These are phyloP conservation scores for Geum urbanum DNA, from an alignment of 306 rosid genomes.

Conservation along the genomic window DNA sequence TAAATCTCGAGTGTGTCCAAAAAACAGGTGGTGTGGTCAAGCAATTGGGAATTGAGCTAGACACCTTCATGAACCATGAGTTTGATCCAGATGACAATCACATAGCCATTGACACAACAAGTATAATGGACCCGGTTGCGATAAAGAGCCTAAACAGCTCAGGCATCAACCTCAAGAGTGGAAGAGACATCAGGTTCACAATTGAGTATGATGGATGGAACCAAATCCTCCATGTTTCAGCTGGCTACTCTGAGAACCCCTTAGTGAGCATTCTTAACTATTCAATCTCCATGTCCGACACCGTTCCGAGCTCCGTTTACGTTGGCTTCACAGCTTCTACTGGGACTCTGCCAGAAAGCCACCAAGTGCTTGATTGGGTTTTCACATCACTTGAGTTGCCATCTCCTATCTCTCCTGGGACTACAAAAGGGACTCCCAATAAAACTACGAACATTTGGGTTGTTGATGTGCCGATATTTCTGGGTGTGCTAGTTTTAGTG, in stretches of 20 bases:
- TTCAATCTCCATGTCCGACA: slow-evolving; percentile 28
- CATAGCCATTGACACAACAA: slow-evolving; percentile 44
- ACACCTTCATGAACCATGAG: slow-evolving; percentile 45
- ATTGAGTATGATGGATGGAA: slow-evolving; percentile 46
- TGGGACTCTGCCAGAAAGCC: slow-evolving; percentile 36
- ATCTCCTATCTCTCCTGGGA: slow-evolving; percentile 7
- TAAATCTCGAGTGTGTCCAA: neutral
- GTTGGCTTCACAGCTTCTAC: slow-evolving; percentile 60
- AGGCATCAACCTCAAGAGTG: slow-evolving; percentile 46
- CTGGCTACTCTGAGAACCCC: slow-evolving; percentile 32
- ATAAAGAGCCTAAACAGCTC: slow-evolving; percentile 32
- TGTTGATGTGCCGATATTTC: slow-evolving; percentile 23
- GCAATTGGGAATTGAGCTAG: slow-evolving; percentile 51
- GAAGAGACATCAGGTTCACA: slow-evolving; percentile 37
- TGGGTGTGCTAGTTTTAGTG: slow-evolving; percentile 11
- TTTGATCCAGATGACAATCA: slow-evolving; percentile 54
- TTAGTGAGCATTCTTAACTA: slow-evolving; percentile 36
- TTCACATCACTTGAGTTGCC: slow-evolving; percentile 52
- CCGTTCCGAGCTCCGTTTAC: slow-evolving; percentile 38
- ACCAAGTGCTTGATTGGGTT: slow-evolving; percentile 42
- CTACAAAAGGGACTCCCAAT: neutral
- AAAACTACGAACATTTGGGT: slow-evolving; percentile 28
- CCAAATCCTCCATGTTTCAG: slow-evolving; percentile 32
- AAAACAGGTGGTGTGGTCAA: slow-evolving; percentile 31
- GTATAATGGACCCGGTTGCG: slow-evolving; percentile 38